Evolutionary conservation across 2,329 filamentous ascomycete genomes (phyloP).

Genomic region (Curvularia hawaiiensis): DNA sequence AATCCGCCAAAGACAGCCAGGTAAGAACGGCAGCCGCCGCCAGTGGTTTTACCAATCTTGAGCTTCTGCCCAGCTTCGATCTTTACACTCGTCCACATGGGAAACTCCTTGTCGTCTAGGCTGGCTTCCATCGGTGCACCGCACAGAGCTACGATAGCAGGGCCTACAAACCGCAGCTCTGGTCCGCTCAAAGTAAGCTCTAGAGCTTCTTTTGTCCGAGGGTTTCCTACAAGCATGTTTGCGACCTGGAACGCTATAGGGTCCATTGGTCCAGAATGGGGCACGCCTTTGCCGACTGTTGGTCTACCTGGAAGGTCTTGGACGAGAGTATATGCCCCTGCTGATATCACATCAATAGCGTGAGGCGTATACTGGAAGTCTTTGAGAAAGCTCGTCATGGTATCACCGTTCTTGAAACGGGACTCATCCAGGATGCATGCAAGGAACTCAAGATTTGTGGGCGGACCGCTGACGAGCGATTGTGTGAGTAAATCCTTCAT

Average conservation of each 20-base stretch:
- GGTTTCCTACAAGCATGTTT: slow-evolving; percentile 65
- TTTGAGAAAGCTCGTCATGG: slow-evolving; percentile 62
- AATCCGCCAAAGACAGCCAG: slow-evolving; percentile 63
- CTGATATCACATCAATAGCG: slow-evolving; percentile 62
- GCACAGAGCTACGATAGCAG: slow-evolving; percentile 62
- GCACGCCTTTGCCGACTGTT: slow-evolving; percentile 62
- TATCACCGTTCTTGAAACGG: slow-evolving; percentile 56
- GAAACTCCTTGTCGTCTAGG: slow-evolving; percentile 55
- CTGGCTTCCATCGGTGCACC: slow-evolving; percentile 60
- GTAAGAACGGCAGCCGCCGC: slow-evolving; percentile 62
- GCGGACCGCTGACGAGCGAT: slow-evolving; percentile 58
- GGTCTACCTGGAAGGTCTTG: slow-evolving; percentile 65
- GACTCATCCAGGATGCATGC: slow-evolving; percentile 54
- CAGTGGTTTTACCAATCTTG: slow-evolving; percentile 60
- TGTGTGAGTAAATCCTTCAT: slow-evolving; percentile 52
- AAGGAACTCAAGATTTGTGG: slow-evolving; percentile 64
- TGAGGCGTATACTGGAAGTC: slow-evolving; percentile 56
- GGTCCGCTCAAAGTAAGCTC: slow-evolving; percentile 67
- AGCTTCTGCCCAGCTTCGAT: slow-evolving; percentile 59
- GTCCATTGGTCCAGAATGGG: slow-evolving; percentile 67
- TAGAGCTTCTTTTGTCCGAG: slow-evolving; percentile 57
- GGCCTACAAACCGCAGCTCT: slow-evolving; percentile 60
- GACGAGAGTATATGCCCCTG: slow-evolving; percentile 63
- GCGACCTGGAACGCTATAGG: slow-evolving; percentile 62
- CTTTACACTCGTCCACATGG: slow-evolving; percentile 62